These are phyloP conservation scores for Pythium diclinum DNA, from an alignment of 352 stramenopile species.

Conservation along the genomic window DNA sequence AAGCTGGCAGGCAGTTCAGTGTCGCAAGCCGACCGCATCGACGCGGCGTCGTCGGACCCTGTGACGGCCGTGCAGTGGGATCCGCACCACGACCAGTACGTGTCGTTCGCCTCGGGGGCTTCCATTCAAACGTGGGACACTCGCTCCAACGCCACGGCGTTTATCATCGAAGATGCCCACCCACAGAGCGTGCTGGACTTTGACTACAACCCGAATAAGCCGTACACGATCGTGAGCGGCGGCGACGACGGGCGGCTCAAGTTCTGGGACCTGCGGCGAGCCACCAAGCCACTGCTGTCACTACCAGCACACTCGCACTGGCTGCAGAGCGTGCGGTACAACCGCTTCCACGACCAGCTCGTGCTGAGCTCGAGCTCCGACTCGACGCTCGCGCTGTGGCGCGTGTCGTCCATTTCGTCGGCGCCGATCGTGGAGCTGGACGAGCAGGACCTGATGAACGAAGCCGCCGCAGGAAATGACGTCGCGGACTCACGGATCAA, in stretches of 20 bases:
- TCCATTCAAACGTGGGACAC: conserved; percentile 78
- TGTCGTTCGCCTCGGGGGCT: conserved; percentile 63
- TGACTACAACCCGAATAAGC: conserved; percentile 98
- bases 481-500: conserved; percentile 74
- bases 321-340: conserved; percentile 92
- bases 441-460: conserved; percentile 69
- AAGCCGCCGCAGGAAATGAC: conserved; percentile 50
- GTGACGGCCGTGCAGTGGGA: conserved; percentile 69
- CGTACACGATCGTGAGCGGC: conserved; percentile 86
- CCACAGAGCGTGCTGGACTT: conserved; percentile 72
- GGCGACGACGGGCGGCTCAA: conserved; percentile 95
- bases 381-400: conserved; percentile 93
- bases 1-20: conserved; percentile 40
- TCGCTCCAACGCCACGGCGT: conserved; percentile 30
- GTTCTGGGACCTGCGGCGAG: conserved; percentile 96
- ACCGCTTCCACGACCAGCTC: conserved; percentile 98
- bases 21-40: conserved; percentile 52
- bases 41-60: conserved; percentile 29
- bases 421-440: conserved; percentile 94
- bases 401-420: conserved; percentile 95
- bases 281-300: conserved; percentile 72
- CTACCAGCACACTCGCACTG: conserved; percentile 93
- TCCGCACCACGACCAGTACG: conserved; percentile 66
- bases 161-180: conserved; percentile 63
- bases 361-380: conserved; percentile 93